Evolutionary conservation across 1,139 yeast species (phyloP), one percentile per base, ranked within the genome.

Genomic region (Zygosaccharomyces pseudobailii): DNA sequence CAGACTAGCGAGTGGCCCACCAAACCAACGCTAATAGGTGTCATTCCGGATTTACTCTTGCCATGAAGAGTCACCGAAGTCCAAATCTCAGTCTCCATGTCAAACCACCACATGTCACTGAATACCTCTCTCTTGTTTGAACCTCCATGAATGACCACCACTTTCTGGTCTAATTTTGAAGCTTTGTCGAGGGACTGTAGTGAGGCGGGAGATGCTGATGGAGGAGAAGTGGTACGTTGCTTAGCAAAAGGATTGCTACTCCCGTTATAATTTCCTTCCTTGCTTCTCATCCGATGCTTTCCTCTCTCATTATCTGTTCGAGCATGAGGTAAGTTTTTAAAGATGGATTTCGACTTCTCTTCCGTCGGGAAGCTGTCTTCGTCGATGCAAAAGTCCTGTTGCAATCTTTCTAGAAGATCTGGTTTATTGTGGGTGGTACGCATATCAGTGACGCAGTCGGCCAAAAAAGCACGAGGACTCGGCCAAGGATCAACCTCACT

Each of bases 41-140:
- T 42, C 32, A 49, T n/a, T 5, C 46, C 52, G 8, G 42, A 32
- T 19, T 54, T 55, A 23, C 45, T 46, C 24, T 55, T 55, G 17
- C 53, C 58, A 46, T 49, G 61, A 0, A 68, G 58, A 1, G 56
- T 49, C 1, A 64, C 34, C 25, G 55, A 47, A 6, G 54, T 44
- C 81, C 81, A 76, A 2, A 56, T 53, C 47, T 72, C 75, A 1
- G 63, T 55, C 28, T 65, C 68, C 28, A 75, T 53, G 51, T 72
- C 71, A 53, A 73, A 76, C 62, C 69, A 64, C 81, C 81, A 76
- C 55, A 70, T 54, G 55, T 75, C 80, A 21, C 77, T 76, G 34
- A 65, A 60, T 6, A 75, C 67, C 13, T 62, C 57, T 10, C 45
- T 49, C n/a, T 65, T 63, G 45, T 68, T 58, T 0, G 78, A 74